Conservation (phyloP, 164 flowering plant genomes). For the Echeveria elegans region DNA sequence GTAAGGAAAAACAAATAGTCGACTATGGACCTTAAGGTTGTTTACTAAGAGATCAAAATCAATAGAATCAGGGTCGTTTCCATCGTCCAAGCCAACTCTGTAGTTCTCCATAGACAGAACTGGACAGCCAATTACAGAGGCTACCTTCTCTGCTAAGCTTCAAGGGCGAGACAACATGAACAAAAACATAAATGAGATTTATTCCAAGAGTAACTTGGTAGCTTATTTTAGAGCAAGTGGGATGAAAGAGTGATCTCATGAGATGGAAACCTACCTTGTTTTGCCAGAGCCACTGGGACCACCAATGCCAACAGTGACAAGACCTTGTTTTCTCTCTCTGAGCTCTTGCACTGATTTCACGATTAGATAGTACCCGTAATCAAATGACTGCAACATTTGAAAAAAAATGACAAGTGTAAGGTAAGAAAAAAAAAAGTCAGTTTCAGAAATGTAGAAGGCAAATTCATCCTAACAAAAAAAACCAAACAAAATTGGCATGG, state of each 20-base stretch:
- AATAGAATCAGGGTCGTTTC: conserved; percentile 70
- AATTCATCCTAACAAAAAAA: background rate
- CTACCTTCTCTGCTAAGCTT: conserved; percentile 98
- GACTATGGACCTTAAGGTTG: conserved; percentile 77
- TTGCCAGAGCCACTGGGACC: conserved; percentile 97
- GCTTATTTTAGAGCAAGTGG: too few species aligned
- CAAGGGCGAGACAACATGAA: conserved; percentile 19
- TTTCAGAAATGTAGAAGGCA: background rate
- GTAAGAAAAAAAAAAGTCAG: background rate
- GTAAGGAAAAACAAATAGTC: background rate
- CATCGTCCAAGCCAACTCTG: conserved; percentile 78
- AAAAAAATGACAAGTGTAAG: conserved; percentile 12
- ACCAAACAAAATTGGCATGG: too few species aligned
- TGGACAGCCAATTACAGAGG: conserved; percentile 88
- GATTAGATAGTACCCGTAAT: conserved; percentile 81
- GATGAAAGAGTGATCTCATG: background rate
- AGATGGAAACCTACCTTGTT: conserved; percentile 46
- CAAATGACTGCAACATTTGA: conserved; percentile 70
- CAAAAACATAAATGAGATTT: conserved; percentile 10
- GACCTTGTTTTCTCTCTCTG: conserved; percentile 71
- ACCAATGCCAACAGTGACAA: conserved; percentile 90
- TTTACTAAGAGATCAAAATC: conserved; percentile 72
- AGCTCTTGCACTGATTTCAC: conserved; percentile 96
- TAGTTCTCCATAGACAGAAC: conserved; percentile 94
- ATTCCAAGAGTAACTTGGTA: background rate